Evolutionary conservation across 2,329 filamentous ascomycete genomes (phyloP), one percentile per base, ranked within the genome.

Genomic region (Aspergillus neoniger): DNA sequence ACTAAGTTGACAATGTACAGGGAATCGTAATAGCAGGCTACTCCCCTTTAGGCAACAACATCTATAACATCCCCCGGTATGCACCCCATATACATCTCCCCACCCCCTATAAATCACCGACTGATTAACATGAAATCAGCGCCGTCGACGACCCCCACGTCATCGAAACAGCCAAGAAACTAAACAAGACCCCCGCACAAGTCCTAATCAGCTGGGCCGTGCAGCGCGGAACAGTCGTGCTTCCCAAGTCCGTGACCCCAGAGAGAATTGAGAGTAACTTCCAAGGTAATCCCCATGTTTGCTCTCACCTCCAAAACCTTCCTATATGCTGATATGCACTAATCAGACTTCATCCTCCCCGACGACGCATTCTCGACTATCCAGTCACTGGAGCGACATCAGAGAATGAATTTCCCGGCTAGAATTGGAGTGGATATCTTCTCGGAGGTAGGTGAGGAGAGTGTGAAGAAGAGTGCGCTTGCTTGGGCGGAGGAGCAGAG

Each of bases 1-100:
- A 6, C 12, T 36, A 14, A 36, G 12, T 1, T 12, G 12, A 12
- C 28, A 4, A 14, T 15, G 0, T 15, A 14, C 12, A 62, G 59
- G 73, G 74, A 44, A 81, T 82, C 58, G 78, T 81, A 56, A 65
- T 82, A 36, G 79, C 77, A 4, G 77, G 80, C 47, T 82, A 82
- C 68, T 79, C 75, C n/a, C 79, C 80, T 2, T 78, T 81, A 28
- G 80, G 80, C 52, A 81, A 82, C 17, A 62, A 64, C 43, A 64
- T 65, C n/a, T 65, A 65, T 32, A 62, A 60, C 15, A 60, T 62
- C 0, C 63, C 63, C n/a, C 62, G 63, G 63, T 64, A 43, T 15
- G 62, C 25, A 19, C 36, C 39, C 5, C 2, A 10, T 38, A 3
- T n/a, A n/a, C n/a, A n/a, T n/a, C n/a, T n/a, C n/a, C n/a, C n/a